Evolutionary conservation across 768 basidiomycete genomes (phyloP).

Genomic region (Leucogyrophana mollusca): DNA sequence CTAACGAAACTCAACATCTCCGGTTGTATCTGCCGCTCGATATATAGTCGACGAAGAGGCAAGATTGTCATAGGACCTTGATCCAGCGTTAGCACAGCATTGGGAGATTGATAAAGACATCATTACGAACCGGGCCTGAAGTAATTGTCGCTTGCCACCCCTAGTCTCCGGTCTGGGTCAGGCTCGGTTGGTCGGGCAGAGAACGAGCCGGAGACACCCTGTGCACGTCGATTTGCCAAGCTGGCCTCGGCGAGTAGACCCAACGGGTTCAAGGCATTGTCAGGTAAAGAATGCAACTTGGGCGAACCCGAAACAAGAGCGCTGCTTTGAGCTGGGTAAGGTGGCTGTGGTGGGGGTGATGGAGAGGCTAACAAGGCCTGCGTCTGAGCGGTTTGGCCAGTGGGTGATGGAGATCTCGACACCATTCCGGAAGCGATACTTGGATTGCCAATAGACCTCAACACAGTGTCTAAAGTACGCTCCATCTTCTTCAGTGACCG

Average conservation of each 20-base stretch:
- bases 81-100: constrained; percentile 8
- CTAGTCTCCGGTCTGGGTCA: constrained; percentile 51
- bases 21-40: constrained; percentile 87
- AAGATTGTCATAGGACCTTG: constrained; percentile 86
- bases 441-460: constrained; percentile 86
- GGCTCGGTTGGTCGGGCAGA: constrained; percentile 35
- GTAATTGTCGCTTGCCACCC: constrained; percentile 84
- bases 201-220: constrained; percentile 42
- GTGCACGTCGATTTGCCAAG: constrained; percentile 67
- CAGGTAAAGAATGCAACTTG: constrained; percentile 86
- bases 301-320: constrained; percentile 56
- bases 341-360: constrained; percentile 47
- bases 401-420: constrained; percentile 79
- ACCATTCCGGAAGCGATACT: constrained; percentile 75
- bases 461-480: constrained; percentile 86
- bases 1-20: constrained; percentile 89
- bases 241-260: constrained; percentile 92
- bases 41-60: constrained; percentile 78
- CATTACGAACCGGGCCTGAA: constrained; percentile 78
- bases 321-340: constrained; percentile 20
- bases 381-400: constrained; percentile 44
- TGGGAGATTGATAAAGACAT: not conserved
- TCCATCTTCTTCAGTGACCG: constrained; percentile 89
- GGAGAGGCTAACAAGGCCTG: constrained; percentile 57
- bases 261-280: constrained; percentile 89